phyloP scores from a whole-genome alignment of 441 rosid genomes.

The Melastoma candidum region DNA sequence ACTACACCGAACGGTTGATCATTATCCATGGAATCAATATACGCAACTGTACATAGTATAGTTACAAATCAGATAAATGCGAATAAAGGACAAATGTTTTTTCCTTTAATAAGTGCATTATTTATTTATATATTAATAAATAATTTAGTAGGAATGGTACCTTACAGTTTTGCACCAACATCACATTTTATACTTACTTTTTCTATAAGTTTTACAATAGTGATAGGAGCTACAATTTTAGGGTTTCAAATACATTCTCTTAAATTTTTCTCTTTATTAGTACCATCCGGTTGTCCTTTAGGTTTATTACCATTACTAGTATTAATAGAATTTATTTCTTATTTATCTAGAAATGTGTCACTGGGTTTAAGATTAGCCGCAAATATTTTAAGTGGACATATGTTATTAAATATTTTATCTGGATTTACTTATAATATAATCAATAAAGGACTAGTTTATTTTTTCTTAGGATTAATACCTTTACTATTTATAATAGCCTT shows the following conservation, averaged over 20 bases:
- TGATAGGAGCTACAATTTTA: slow-evolving; percentile 7
- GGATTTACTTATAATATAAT: slow-evolving; percentile 2
- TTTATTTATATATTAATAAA: too few species aligned
- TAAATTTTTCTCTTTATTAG: slow-evolving; percentile 3
- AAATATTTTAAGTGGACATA: too few species aligned
- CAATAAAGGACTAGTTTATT: too few species aligned
- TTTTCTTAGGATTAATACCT: too few species aligned
- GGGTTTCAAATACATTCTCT: neutral
- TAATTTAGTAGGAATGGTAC: slow-evolving; percentile 11
- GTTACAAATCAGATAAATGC: slow-evolving; percentile 3
- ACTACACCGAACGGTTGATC: neutral
- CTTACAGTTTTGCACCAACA: slow-evolving; percentile 9
- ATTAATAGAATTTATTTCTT: neutral
- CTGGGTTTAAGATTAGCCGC: too few species aligned
- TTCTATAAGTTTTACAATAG: slow-evolving; percentile 7
- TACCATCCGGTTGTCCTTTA: slow-evolving; percentile 2
- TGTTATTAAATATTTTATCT: too few species aligned
- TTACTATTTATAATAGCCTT: too few species aligned
- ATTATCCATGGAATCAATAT: neutral
- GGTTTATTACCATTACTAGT: slow-evolving; percentile 7
- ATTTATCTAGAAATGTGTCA: too few species aligned
- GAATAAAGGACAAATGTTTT: too few species aligned
- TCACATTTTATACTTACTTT: too few species aligned
- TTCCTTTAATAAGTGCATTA: too few species aligned
- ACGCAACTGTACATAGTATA: slow-evolving; percentile 2